Evolutionary conservation across 139 green algal genomes (phyloP).

Genomic region (Diplosphaera chodatii): DNA sequence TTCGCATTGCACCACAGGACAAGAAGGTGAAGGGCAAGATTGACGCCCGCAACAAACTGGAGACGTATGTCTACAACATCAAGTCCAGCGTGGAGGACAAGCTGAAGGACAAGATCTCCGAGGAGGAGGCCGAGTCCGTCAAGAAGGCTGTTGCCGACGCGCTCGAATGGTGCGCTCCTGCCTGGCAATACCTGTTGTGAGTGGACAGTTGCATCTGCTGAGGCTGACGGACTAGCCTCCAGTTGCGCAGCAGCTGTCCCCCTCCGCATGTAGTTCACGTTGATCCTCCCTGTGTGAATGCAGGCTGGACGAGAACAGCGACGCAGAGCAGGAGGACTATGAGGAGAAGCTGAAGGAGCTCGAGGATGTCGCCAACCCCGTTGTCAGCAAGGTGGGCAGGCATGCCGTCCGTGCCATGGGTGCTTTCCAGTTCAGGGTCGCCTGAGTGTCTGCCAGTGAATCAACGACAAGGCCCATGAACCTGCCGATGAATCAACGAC

Average conservation of each 20-base stretch:
- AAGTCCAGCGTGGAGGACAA: slow-evolving; percentile 78
- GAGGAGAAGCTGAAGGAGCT: slow-evolving; percentile 95
- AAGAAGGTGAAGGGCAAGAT: slow-evolving; percentile 52
- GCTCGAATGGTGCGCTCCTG: slow-evolving; percentile 90
- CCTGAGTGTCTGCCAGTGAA: too few relatives aligned
- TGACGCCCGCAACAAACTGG: slow-evolving; percentile 69
- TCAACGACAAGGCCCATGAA: too few relatives aligned
- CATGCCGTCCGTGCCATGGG: too few relatives aligned
- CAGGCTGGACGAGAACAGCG: slow-evolving; percentile 35
- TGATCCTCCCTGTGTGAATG: too few relatives aligned
- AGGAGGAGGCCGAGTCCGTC: slow-evolving; percentile 79
- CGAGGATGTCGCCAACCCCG: slow-evolving; percentile 85
- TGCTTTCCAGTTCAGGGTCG: too few relatives aligned
- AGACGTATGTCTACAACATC: slow-evolving; percentile 75
- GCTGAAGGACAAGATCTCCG: slow-evolving; percentile 73
- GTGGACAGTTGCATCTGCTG: too few relatives aligned
- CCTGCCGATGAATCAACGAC: too few relatives aligned
- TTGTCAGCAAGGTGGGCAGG: slow-evolving; percentile 60
- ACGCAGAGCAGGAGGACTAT: slow-evolving; percentile 84
- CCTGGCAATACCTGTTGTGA: too few relatives aligned
- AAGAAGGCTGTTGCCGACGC: slow-evolving; percentile 80
- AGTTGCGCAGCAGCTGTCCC: too few relatives aligned
- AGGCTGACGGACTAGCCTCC: too few relatives aligned
- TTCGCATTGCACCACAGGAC: too few relatives aligned
- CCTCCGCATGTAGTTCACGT: too few relatives aligned